Percentiles rank a stretch among this genome's conserved stretches.
These are phyloP conservation scores for Salix viminalis DNA, from an alignment of 345 rosid genomes.

Conservation along the genomic window DNA sequence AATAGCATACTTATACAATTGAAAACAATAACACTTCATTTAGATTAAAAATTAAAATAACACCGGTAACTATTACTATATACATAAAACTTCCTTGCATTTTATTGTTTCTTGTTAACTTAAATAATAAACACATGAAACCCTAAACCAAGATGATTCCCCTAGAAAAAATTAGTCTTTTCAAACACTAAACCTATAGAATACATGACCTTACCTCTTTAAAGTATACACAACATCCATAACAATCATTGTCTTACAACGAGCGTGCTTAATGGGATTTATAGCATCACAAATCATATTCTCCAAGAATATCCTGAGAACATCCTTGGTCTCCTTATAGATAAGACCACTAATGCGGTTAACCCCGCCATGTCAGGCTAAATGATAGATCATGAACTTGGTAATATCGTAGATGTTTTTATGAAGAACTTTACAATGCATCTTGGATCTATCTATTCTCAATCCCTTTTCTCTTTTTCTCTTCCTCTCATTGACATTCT, in stretches of 20 bases:
- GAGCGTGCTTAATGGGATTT: slow-evolving; percentile 40
- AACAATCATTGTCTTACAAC: slow-evolving; percentile 56
- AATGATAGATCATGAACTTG: slow-evolving; percentile 23
- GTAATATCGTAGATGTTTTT: slow-evolving; percentile 56
- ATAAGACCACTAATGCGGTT: slow-evolving; percentile 53
- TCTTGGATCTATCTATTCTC: slow-evolving; percentile 53
- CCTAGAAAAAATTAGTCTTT: no score
- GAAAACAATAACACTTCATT: no score
- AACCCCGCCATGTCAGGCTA: slow-evolving; percentile 49
- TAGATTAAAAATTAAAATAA: no score
- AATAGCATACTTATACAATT: no score
- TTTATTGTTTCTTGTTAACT: no score
- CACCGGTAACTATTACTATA: no score
- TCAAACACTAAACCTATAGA: slow-evolving; percentile 48
- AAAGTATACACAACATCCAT: slow-evolving; percentile 56
- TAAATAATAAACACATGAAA: no score
- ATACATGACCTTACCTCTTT: slow-evolving; percentile 56
- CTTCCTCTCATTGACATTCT: slow-evolving; percentile 36
- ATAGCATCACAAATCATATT: slow-evolving; percentile 47
- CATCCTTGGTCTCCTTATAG: slow-evolving; percentile 48
- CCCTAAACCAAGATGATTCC: no score
- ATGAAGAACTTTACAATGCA: slow-evolving; percentile 48
- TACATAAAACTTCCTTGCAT: no score
- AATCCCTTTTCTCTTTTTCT: slow-evolving; percentile 46
- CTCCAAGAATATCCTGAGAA: slow-evolving; percentile 44